A percentile compares a stretch with the other conserved stretches of the same genome.
phyloP scores from a whole-genome alignment of 2,329 filamentous ascomycete species.

The Trichoderma pleuroti region DNA sequence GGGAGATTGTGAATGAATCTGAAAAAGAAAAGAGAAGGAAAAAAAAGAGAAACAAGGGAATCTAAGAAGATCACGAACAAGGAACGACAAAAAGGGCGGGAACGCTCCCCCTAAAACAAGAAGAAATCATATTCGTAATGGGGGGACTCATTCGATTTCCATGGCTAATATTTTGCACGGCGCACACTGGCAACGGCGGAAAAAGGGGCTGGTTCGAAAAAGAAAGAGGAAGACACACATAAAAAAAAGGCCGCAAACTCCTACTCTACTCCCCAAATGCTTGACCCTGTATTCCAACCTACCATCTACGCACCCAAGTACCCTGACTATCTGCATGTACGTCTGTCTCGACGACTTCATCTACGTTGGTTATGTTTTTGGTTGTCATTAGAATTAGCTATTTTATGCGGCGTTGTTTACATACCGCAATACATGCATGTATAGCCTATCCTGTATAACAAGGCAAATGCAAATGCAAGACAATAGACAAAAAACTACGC shows the following conservation, averaged over 20 bases:
- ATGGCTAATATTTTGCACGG: not conserved
- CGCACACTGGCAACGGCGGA: not conserved
- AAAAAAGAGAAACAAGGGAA: not conserved
- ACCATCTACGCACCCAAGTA: not conserved
- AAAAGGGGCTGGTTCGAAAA: not conserved
- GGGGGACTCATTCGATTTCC: not conserved
- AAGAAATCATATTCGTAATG: not conserved
- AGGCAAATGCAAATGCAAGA: not conserved
- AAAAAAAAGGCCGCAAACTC: not conserved
- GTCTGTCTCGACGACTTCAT: not conserved
- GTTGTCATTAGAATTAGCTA: constrained; percentile 5
- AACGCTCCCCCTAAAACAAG: not conserved
- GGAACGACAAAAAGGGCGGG: not conserved
- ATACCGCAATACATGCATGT: not conserved
- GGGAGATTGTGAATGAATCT: not conserved
- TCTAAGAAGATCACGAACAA: not conserved
- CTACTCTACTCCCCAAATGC: not conserved
- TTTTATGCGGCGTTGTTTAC: constrained; percentile 10
- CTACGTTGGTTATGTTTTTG: not conserved
- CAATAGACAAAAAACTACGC: not conserved
- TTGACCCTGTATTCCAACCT: not conserved
- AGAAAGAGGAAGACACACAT: not conserved
- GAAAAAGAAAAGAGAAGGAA: not conserved
- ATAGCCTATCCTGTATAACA: not conserved
- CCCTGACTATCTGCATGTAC: not conserved